Conservation (phyloP, 176 grass and related monocot species). For the Musa schizocarpa region DNA sequence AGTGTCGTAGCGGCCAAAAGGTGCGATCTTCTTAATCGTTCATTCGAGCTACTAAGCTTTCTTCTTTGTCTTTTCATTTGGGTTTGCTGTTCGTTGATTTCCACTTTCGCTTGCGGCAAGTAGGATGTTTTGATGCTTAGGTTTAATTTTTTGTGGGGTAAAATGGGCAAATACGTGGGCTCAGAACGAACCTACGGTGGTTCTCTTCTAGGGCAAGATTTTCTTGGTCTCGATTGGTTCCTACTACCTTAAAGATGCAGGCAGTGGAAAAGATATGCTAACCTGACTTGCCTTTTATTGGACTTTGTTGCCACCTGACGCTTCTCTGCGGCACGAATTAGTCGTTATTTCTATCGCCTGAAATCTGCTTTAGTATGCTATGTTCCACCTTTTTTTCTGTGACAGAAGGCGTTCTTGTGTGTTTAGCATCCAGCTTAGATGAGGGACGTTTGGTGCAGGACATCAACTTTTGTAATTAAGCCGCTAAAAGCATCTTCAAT, state of each 20-base stretch:
- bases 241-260: background rate
- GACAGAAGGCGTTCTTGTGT: too few relatives aligned
- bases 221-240: background rate
- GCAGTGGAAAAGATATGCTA: background rate
- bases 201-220: background rate
- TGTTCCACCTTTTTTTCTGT: too few relatives aligned
- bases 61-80: too few relatives aligned
- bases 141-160: background rate
- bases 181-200: background rate
- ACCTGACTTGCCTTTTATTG: background rate
- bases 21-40: slow-evolving; percentile 1
- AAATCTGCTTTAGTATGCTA: too few relatives aligned
- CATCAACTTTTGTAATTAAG: too few relatives aligned
- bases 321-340: too few relatives aligned
- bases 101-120: background rate
- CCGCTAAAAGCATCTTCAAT: too few relatives aligned
- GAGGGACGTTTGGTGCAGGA: too few relatives aligned
- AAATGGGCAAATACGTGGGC: background rate
- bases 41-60: background rate
- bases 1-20: slow-evolving; percentile 24
- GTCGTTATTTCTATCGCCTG: too few relatives aligned
- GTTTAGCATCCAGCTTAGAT: too few relatives aligned
- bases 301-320: background rate
- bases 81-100: background rate
- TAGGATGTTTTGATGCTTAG: background rate